phyloP scores from a whole-genome alignment of 1,139 yeast genomes.

The Arxiozyma slooffiae region DNA sequence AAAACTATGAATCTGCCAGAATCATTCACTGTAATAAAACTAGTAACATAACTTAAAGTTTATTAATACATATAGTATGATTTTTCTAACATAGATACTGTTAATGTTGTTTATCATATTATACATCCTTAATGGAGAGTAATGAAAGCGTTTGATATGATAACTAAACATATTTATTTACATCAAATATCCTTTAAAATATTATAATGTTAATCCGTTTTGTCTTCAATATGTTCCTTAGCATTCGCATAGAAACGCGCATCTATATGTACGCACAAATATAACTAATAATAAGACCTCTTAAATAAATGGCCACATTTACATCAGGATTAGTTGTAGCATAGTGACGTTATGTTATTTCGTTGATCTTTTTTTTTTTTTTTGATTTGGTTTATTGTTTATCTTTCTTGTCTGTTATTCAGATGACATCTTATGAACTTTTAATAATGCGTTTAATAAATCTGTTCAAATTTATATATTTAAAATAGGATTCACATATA shows the following conservation, averaged over 20 bases:
- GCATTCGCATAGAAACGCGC: neutral
- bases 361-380: neutral
- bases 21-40: slow-evolving; percentile 6
- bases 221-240: neutral
- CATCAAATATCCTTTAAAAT: slow-evolving; percentile 4
- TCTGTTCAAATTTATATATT: no score
- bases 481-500: no score
- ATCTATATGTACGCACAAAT: no score
- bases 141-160: slow-evolving; percentile 8
- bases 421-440: neutral
- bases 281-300: no score
- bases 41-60: slow-evolving; percentile 8
- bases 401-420: no score
- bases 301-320: neutral
- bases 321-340: neutral
- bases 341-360: neutral
- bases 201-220: no score
- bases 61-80: slow-evolving; percentile 9
- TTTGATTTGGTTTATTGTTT: no score
- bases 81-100: slow-evolving; percentile 3
- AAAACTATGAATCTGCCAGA: slow-evolving; percentile 7
- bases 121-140: slow-evolving; percentile 7
- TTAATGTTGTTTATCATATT: slow-evolving; percentile 5
- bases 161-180: slow-evolving; percentile 3
- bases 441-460: no score